These are phyloP conservation scores for Pseudognaphalium luteoalbum DNA, from an alignment of 129 eudicot species.

Conservation along the genomic window DNA sequence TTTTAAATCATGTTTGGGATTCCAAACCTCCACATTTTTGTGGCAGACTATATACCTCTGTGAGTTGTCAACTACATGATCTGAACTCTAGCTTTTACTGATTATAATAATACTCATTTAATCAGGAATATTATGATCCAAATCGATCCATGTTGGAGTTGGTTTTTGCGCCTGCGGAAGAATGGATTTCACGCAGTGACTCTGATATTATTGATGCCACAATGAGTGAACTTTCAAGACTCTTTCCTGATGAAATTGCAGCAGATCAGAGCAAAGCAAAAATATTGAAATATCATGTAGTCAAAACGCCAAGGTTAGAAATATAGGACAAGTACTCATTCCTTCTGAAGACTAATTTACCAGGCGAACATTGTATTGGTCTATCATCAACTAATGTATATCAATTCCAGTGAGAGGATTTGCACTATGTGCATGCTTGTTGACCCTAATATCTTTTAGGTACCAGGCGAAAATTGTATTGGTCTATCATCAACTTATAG, in stretches of 20 bases:
- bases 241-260: slow-evolving; percentile 93
- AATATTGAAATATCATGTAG: slow-evolving; percentile 92
- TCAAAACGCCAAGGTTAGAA: slow-evolving; percentile 90
- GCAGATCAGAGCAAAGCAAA: slow-evolving; percentile 97
- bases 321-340: background rate
- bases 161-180: slow-evolving; percentile 99
- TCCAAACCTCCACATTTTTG: background rate
- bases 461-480: too few relatives aligned
- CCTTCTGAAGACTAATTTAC: background rate
- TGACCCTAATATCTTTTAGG: too few relatives aligned
- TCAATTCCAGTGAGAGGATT: background rate
- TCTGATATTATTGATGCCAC: slow-evolving; percentile 94
- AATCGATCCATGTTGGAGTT: slow-evolving; percentile 90
- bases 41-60: background rate
- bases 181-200: slow-evolving; percentile 89
- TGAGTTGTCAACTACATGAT: slow-evolving; percentile 2
- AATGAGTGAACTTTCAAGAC: slow-evolving; percentile 90
- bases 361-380: background rate
- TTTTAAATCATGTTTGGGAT: background rate
- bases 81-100: background rate
- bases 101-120: background rate
- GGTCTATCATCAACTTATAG: too few relatives aligned
- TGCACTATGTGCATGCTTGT: background rate
- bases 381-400: background rate
- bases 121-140: slow-evolving; percentile 92